These are phyloP conservation scores for Daldinia sp. DNA, from an alignment of 2,329 filamentous ascomycete genomes.

Conservation along the genomic window DNA sequence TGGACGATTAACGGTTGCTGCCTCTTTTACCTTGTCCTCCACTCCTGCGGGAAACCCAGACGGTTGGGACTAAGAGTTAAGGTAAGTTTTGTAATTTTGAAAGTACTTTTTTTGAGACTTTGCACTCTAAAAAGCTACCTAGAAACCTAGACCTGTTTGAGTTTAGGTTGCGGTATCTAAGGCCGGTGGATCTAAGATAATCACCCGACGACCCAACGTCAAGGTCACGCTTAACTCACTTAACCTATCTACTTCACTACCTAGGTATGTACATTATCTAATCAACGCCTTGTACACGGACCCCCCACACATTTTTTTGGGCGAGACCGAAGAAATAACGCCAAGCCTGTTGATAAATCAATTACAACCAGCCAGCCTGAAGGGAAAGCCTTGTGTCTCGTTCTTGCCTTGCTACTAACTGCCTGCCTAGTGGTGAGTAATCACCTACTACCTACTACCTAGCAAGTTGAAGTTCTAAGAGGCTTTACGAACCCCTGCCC, in stretches of 20 bases:
- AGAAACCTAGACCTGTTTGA: slow-evolving; percentile 3
- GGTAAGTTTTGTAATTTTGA: not conserved
- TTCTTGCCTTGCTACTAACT: not conserved
- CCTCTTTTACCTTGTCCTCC: slow-evolving; percentile 1
- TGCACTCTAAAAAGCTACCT: slow-evolving; percentile 1
- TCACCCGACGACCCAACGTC: slow-evolving; percentile 38
- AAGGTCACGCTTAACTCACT: slow-evolving; percentile 15
- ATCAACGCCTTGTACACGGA: not conserved
- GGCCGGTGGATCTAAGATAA: slow-evolving; percentile 37
- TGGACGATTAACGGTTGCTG: slow-evolving; percentile 35
- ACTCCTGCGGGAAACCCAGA: slow-evolving; percentile 38
- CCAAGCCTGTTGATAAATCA: not conserved
- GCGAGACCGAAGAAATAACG: not conserved
- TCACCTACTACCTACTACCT: not conserved
- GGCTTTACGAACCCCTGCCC: slow-evolving; percentile 5
- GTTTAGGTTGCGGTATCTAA: slow-evolving; percentile 29
- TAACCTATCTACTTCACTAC: not conserved
- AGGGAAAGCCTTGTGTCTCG: slow-evolving; percentile 14
- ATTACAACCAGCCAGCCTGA: not conserved
- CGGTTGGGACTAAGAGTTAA: slow-evolving; percentile 31
- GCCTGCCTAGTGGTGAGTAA: slow-evolving; percentile 20
- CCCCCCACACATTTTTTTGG: not conserved
- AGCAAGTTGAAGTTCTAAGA: not conserved
- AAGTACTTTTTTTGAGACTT: slow-evolving; percentile 2
- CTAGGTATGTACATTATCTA: not conserved